phyloP scores from a whole-genome alignment of 805 yeast genomes.

The Barnettozyma botsteinii region DNA sequence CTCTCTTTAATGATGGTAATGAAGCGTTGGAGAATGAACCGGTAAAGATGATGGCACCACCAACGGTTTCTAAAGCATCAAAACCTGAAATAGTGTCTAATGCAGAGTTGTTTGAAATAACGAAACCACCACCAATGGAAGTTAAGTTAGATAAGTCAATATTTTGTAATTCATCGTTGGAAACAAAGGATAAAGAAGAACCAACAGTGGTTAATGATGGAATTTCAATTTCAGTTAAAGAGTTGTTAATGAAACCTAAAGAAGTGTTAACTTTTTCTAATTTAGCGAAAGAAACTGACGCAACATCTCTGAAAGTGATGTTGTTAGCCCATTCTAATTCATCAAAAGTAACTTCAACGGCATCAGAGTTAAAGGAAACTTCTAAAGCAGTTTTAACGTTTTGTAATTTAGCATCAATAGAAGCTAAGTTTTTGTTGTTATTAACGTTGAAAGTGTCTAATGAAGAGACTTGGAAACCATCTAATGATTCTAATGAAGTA shows the following conservation, averaged over 20 bases:
- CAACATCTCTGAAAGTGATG: constrained; percentile 76
- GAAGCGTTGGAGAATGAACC: constrained; percentile 83
- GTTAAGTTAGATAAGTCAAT: constrained; percentile 66
- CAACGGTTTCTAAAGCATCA: constrained; percentile 63
- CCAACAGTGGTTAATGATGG: constrained; percentile 60
- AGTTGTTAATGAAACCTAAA: constrained; percentile 70
- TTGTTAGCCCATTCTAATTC: constrained; percentile 80
- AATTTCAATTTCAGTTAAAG: constrained; percentile 51
- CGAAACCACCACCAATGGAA: constrained; percentile 88
- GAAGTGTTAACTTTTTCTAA: constrained; percentile 75
- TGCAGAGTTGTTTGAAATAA: constrained; percentile 75
- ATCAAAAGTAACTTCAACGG: constrained; percentile 64
- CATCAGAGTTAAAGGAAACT: constrained; percentile 80
- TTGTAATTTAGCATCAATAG: constrained; percentile 66
- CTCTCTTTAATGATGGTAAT: constrained; percentile 65
- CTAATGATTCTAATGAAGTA: constrained; percentile 62
- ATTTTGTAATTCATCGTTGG: constrained; percentile 67
- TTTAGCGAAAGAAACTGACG: constrained; percentile 63
- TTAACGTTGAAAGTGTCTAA: constrained; percentile 63
- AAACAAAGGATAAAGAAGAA: constrained; percentile 68
- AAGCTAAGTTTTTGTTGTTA: constrained; percentile 79
- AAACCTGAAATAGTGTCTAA: constrained; percentile 66
- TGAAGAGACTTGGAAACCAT: constrained; percentile 53
- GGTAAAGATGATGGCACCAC: constrained; percentile 79
- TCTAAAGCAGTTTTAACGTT: constrained; percentile 69